A percentile compares a stretch with the other conserved stretches of the same genome.
Conservation (phyloP, 345 rosid genomes). For the Euclidium syriacum region DNA sequence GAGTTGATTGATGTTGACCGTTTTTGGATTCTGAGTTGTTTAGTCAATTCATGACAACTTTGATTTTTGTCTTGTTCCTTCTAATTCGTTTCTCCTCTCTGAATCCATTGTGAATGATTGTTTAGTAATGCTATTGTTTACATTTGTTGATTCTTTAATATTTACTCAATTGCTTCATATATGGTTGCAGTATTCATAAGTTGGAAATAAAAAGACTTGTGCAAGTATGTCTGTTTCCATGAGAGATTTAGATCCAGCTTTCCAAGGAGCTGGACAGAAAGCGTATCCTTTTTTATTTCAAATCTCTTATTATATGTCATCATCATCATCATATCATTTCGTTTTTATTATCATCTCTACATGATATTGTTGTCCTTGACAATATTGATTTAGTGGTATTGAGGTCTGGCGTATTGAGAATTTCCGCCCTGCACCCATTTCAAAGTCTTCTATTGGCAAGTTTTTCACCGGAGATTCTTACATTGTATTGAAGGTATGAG, state of each 20-base stretch:
- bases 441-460: constrained; percentile 72
- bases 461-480: constrained; percentile 97
- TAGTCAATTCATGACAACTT: constrained; percentile 13
- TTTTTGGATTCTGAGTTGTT: constrained; percentile 15
- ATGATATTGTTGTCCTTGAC: constrained; percentile 45
- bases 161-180: neutral
- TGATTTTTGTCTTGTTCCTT: neutral
- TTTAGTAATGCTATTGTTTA: neutral
- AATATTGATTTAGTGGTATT: constrained; percentile 51
- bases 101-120: neutral
- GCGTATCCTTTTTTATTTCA: constrained; percentile 95
- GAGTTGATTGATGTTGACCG: constrained; percentile 27
- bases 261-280: constrained; percentile 96
- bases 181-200: constrained; percentile 28
- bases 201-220: constrained; percentile 30
- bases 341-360: neutral
- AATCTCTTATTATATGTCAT: neutral
- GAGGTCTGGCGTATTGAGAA: constrained; percentile 98
- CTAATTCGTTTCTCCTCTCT: neutral
- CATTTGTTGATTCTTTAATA: neutral
- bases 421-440: constrained; percentile 60
- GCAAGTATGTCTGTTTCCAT: constrained; percentile 83
- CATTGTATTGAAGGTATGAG: constrained; percentile 84
- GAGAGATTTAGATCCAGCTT: constrained; percentile 96
- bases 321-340: neutral